A percentile compares a stretch with the other conserved stretches of the same genome.
phyloP scores from a whole-genome alignment of 805 yeast species.

The Yamadazyma philogaea region DNA sequence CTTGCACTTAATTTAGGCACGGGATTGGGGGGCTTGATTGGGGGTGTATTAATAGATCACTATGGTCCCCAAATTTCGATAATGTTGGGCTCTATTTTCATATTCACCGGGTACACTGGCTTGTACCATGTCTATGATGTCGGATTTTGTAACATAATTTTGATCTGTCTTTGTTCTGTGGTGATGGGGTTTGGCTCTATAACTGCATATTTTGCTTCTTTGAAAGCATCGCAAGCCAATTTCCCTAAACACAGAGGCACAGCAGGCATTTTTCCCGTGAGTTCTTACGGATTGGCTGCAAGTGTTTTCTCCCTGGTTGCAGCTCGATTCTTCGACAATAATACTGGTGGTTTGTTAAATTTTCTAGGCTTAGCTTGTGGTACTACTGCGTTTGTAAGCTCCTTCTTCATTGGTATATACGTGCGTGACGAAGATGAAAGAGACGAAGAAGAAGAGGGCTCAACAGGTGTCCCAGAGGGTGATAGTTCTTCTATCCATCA shows the following conservation, averaged over 20 bases:
- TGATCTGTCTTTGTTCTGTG: constrained; percentile 49
- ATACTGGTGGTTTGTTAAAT: constrained; percentile 52
- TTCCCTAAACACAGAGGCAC: constrained; percentile 70
- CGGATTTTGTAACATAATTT: constrained; percentile 34
- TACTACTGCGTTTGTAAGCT: constrained; percentile 39
- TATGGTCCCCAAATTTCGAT: constrained; percentile 55
- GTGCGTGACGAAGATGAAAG: constrained; percentile 25
- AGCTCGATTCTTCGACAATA: constrained; percentile 47
- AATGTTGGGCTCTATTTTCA: constrained; percentile 51
- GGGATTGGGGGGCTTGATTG: constrained; percentile 66
- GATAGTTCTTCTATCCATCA: background rate
- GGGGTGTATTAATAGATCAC: constrained; percentile 64
- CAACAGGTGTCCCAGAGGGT: background rate
- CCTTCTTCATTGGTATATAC: constrained; percentile 42
- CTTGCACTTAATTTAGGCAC: constrained; percentile 62
- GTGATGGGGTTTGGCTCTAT: constrained; percentile 64
- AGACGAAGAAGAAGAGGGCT: constrained; percentile 7
- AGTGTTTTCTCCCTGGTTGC: constrained; percentile 58
- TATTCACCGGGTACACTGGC: constrained; percentile 53
- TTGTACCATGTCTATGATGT: constrained; percentile 47
- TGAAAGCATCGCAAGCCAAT: constrained; percentile 57
- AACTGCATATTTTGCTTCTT: constrained; percentile 55
- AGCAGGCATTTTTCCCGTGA: constrained; percentile 67
- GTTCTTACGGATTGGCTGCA: constrained; percentile 71
- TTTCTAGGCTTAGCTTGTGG: constrained; percentile 59